Evolutionary conservation across 331 rosid species (phyloP), one percentile per base, ranked within the genome.

Genomic region (Erythrophleum ivorense): DNA sequence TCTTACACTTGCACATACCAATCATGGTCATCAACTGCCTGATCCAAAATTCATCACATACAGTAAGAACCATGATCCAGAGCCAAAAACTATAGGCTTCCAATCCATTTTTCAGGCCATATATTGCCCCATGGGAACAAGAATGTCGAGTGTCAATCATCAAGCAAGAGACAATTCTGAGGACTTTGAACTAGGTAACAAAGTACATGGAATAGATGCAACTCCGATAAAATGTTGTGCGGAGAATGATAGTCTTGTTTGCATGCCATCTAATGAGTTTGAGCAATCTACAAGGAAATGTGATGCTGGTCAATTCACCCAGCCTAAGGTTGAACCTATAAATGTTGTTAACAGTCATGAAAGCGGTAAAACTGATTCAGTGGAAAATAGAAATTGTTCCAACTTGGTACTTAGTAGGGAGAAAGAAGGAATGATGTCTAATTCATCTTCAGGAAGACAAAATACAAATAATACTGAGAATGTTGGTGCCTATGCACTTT

Each of bases 31-130:
- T 64, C 85, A 79, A 36, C 31, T 59, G 46, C 74, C 76, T 64
- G 76, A 87, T 52, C 85, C 78, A 81, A 81, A 84, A 24, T 83
- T 77, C 10, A 48, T 84, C 74, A 58, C 57, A 21, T 36, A 62
- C 81, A 71, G 73, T 71, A 86, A 84, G 86, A 79, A 19, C 76
- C 78, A 64, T 73, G 88, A 85, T 74, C 73, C 82, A 6, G 86
- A 69, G 52, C 29, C 73, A 21, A 87, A 80, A 72, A 52, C 36
- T 77, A 49, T 77, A 3, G 94, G 91, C 13, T 88, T 89, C 77
- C 93, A 81, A 49, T 85, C 93, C 13, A 53, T 86, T 67, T 94
- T 90, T 57, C 89, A 81, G 86, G 83, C 95, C 70, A 75, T 88
- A 54, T 84, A 77, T 87, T 73, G 71, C 60, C 82, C 75, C 29